A percentile compares a stretch with the other conserved stretches of the same genome.
Conservation (phyloP, 495 filamentous ascomycete genomes). For the Penicillium bialowiezense region DNA sequence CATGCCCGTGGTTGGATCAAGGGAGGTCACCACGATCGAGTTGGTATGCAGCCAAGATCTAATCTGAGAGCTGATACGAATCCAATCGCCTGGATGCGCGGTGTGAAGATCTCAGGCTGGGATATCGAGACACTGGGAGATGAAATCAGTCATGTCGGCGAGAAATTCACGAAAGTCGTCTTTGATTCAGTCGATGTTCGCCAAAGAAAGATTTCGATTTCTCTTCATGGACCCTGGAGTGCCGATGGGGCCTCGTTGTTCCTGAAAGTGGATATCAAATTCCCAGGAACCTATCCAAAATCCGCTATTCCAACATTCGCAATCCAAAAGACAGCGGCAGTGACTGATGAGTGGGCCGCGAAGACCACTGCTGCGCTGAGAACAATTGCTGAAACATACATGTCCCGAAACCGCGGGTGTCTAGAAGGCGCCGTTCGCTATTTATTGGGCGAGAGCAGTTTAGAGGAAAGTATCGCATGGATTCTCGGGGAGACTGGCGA, state of each 20-base stretch:
- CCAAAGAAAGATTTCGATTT: constrained; percentile 66
- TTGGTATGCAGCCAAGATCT: constrained; percentile 64
- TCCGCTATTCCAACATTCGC: constrained; percentile 61
- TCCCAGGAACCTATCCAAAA: constrained; percentile 75
- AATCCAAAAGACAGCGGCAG: constrained; percentile 74
- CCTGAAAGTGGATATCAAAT: constrained; percentile 74
- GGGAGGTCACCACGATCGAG: constrained; percentile 46
- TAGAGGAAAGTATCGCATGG: constrained; percentile 70
- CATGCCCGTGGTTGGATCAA: constrained; percentile 41
- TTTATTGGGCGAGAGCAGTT: constrained; percentile 75
- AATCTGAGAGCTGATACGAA: constrained; percentile 59
- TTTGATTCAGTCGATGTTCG: constrained; percentile 86
- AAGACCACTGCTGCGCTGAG: constrained; percentile 66
- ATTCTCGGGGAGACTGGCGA: constrained; percentile 51
- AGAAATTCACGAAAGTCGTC: constrained; percentile 76
- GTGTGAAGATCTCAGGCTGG: constrained; percentile 80
- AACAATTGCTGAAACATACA: constrained; percentile 65
- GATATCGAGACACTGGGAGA: constrained; percentile 80
- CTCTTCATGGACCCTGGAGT: constrained; percentile 86
- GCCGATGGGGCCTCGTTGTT: constrained; percentile 65
- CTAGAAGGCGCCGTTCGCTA: constrained; percentile 81
- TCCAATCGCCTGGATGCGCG: constrained; percentile 89
- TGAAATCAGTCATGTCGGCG: constrained; percentile 80
- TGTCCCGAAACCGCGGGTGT: constrained; percentile 68
- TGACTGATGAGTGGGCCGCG: constrained; percentile 64